A percentile compares a stretch with the other conserved stretches of the same genome.
Conservation (phyloP, 352 stramenopile genomes). For the Pythium scleroteichum region DNA sequence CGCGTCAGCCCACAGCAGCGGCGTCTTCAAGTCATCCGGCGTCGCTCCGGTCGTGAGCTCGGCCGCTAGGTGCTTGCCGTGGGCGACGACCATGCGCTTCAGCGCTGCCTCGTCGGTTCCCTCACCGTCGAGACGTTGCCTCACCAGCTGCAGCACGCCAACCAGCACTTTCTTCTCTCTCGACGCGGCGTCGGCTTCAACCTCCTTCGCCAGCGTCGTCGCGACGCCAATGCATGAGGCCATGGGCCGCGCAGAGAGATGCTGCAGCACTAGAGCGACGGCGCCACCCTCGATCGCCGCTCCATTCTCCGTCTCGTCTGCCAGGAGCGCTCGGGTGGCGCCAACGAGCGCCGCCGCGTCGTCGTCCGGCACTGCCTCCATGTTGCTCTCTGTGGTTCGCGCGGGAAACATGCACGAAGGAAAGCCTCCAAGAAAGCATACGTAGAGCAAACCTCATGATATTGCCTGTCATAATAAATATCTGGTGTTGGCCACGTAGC, state of each 20-base stretch:
- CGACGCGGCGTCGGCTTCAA: neutral
- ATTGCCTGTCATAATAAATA: neutral
- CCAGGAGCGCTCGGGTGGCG: conserved; percentile 2
- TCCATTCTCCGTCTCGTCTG: neutral
- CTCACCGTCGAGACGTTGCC: conserved; percentile 5
- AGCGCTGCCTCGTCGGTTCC: neutral
- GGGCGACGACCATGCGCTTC: conserved; percentile 8
- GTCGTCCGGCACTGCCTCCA: conserved; percentile 2
- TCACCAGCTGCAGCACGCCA: conserved; percentile 9
- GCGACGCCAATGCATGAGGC: conserved; percentile 1
- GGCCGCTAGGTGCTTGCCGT: neutral
- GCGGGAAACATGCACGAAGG: conserved; percentile 4
- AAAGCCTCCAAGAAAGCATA: conserved; percentile 7
- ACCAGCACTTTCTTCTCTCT: neutral
- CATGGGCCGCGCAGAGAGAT: conserved; percentile 6
- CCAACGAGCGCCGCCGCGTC: conserved; percentile 8
- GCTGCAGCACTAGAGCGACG: conserved; percentile 13
- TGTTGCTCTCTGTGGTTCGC: conserved; percentile 1
- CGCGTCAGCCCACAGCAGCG: conserved; percentile 10
- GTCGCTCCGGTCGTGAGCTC: conserved; percentile 10
- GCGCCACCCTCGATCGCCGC: neutral
- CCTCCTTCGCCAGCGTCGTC: neutral
- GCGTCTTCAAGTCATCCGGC: neutral
- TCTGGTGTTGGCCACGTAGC: neutral
- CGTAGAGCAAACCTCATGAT: too few relatives aligned